Evolutionary conservation across 2,329 filamentous ascomycete genomes (phyloP).

Genomic region (Trichoderma koningiopsis): DNA sequence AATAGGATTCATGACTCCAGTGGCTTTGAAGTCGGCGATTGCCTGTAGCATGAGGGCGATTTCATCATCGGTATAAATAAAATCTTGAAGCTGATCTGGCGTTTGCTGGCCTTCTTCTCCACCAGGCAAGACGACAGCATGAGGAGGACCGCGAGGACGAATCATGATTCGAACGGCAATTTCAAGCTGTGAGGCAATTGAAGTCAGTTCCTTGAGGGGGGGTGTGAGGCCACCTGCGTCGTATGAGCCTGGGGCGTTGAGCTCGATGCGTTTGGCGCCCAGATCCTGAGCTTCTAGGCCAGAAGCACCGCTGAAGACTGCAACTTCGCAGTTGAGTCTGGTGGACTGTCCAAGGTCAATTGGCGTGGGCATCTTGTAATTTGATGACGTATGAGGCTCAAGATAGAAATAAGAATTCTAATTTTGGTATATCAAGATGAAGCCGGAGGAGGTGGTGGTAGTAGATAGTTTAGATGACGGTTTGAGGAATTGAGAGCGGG

Average conservation of each 20-base stretch:
- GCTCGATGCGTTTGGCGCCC: constrained; percentile 55
- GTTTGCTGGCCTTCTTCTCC: background rate
- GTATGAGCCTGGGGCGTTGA: constrained; percentile 57
- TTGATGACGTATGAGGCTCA: background rate
- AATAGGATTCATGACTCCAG: constrained; percentile 41
- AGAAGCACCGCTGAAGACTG: constrained; percentile 52
- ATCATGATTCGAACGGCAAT: constrained; percentile 58
- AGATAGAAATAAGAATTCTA: background rate
- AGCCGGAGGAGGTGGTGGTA: background rate
- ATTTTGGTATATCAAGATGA: background rate
- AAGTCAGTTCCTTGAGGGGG: constrained; percentile 42
- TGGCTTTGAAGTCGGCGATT: constrained; percentile 43
- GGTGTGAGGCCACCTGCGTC: constrained; percentile 55
- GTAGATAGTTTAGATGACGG: background rate
- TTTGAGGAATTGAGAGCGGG: background rate
- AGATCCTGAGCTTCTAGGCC: constrained; percentile 44
- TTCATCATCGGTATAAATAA: constrained; percentile 52
- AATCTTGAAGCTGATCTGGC: constrained; percentile 40
- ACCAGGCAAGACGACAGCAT: background rate
- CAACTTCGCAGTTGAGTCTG: constrained; percentile 45
- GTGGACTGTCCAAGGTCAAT: constrained; percentile 10
- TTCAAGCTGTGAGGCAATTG: constrained; percentile 34
- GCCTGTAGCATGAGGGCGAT: constrained; percentile 46
- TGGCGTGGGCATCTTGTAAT: constrained; percentile 12
- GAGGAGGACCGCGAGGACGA: constrained; percentile 45